Evolutionary conservation across 2,329 filamentous ascomycete genomes (phyloP).

Genomic region (Phialophora tarda): DNA sequence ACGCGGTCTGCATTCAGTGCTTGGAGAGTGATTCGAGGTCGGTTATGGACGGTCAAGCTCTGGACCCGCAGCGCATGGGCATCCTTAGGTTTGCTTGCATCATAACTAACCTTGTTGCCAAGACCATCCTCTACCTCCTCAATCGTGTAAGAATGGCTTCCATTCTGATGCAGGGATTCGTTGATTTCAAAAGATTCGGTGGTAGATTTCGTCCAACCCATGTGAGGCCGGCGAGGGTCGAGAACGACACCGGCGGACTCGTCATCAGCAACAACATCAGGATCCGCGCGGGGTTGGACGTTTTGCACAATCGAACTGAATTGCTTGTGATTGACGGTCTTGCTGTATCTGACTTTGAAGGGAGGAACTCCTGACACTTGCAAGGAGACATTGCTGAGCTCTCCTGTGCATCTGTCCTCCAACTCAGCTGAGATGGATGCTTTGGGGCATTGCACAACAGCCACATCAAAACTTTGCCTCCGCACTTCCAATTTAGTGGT

Average conservation of each 20-base stretch:
- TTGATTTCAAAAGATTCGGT: constrained; percentile 82
- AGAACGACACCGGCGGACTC: constrained; percentile 64
- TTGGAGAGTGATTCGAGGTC: constrained; percentile 72
- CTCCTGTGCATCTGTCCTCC: constrained; percentile 77
- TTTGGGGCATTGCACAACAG: constrained; percentile 84
- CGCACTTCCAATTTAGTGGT: constrained; percentile 94
- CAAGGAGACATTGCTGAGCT: constrained; percentile 82
- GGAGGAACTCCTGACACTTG: constrained; percentile 88
- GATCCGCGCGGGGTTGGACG: constrained; percentile 84
- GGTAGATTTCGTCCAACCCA: constrained; percentile 79
- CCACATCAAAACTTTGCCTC: constrained; percentile 73
- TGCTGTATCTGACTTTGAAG: constrained; percentile 89
- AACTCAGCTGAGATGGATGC: constrained; percentile 72
- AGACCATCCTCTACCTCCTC: constrained; percentile 91
- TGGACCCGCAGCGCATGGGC: constrained; percentile 72
- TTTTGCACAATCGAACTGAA: constrained; percentile 90
- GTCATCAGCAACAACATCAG: constrained; percentile 74
- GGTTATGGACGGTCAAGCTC: constrained; percentile 82
- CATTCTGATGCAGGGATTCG: constrained; percentile 80
- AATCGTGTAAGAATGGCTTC: constrained; percentile 86
- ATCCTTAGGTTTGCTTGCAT: constrained; percentile 30
- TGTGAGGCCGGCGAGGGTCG: constrained; percentile 54
- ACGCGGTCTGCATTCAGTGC: constrained; percentile 73
- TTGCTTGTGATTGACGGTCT: constrained; percentile 81
- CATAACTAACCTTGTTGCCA: constrained; percentile 82